Evolutionary conservation across 73 alveolate species (phyloP).

Genomic region (Tetrahymena malaccensis): DNA sequence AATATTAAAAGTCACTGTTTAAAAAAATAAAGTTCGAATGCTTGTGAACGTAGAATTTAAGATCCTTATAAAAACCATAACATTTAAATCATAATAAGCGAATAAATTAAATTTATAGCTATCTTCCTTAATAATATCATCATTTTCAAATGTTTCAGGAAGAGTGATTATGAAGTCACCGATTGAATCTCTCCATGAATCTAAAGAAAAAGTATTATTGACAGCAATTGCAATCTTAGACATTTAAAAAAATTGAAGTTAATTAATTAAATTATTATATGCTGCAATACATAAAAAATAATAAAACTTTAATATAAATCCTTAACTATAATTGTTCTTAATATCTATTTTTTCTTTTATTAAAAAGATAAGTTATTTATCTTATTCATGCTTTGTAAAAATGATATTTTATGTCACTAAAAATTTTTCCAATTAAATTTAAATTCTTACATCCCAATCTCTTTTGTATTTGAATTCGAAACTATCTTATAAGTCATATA

Average conservation of each 20-base stretch:
- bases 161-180: not conserved
- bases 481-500: not conserved
- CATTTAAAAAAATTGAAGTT: not conserved
- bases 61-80: not conserved
- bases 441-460: not conserved
- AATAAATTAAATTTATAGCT: not conserved
- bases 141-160: not conserved
- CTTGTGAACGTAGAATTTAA: not conserved
- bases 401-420: too few species aligned
- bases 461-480: not conserved
- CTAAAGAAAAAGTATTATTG: not conserved
- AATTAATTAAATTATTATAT: too few species aligned
- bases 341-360: not conserved
- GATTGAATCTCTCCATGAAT: not conserved
- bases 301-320: too few species aligned
- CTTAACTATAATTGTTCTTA: too few species aligned
- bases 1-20: not conserved
- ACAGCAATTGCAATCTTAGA: not conserved
- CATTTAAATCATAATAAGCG: not conserved
- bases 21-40: not conserved
- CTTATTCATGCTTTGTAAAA: too few species aligned
- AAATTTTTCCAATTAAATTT: not conserved
- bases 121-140: not conserved
- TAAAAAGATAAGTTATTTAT: not conserved
- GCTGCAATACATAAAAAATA: too few species aligned